These are phyloP conservation scores for Penicillium flavigenum DNA, from an alignment of 495 filamentous ascomycete species.

Conservation along the genomic window DNA sequence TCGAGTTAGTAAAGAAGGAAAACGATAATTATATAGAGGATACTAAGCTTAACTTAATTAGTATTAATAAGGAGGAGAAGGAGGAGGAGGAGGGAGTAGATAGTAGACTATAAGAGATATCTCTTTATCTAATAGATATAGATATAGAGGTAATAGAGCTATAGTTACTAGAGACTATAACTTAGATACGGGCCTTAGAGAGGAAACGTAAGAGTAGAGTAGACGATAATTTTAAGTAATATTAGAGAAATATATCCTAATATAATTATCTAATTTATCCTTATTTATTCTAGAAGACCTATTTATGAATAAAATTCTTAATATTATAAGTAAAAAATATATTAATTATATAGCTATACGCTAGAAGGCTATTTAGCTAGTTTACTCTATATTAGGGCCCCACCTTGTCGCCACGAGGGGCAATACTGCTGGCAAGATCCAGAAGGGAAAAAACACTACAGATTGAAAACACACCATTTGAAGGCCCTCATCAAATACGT, in stretches of 20 bases:
- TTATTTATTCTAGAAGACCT: not conserved
- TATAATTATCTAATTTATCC: not conserved
- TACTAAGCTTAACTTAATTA: conserved; percentile 2
- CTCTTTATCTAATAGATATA: conserved; percentile 1
- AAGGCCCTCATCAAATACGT: too few species aligned
- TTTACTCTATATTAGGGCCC: too few species aligned
- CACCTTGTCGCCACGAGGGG: too few species aligned
- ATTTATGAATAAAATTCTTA: not conserved
- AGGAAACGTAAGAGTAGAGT: not conserved
- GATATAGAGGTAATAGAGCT: not conserved
- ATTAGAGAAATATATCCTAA: conserved; percentile 2
- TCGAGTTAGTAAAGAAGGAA: not conserved
- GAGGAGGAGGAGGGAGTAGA: not conserved
- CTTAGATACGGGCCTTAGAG: not conserved
- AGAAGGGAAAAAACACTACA: too few species aligned
- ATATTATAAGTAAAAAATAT: too few species aligned
- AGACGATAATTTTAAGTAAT: not conserved
- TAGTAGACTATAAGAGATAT: not conserved
- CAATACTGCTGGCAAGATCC: too few species aligned
- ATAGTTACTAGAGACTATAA: not conserved
- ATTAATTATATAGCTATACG: too few species aligned
- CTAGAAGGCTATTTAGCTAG: too few species aligned
- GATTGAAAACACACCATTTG: too few species aligned
- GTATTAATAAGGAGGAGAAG: not conserved
- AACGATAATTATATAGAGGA: not conserved